phyloP scores from a whole-genome alignment of 208 protist species.

The Phytomonas sp. region DNA sequence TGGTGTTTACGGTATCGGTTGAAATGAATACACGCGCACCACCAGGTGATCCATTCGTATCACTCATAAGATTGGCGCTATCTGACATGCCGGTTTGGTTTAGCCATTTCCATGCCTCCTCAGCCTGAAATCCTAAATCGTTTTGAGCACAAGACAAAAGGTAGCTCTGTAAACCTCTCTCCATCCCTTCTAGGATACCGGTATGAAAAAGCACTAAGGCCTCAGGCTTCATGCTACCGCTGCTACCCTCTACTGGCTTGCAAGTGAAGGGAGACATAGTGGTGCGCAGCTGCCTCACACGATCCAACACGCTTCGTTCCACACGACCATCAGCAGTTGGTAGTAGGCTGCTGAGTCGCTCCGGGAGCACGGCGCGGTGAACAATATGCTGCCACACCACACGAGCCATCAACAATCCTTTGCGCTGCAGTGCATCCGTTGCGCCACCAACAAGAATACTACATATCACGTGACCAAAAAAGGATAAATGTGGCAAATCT shows the following conservation, averaged over 20 bases:
- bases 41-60: background rate
- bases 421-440: conserved; percentile 13
- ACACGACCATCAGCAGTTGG: background rate
- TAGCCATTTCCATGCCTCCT: background rate
- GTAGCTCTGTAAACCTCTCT: background rate
- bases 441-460: conserved; percentile 23
- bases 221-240: background rate
- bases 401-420: conserved; percentile 13
- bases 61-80: background rate
- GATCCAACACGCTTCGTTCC: background rate
- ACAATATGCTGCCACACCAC: conserved; percentile 15
- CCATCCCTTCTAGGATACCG: background rate
- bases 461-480: conserved; percentile 16
- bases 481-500: conserved; percentile 4
- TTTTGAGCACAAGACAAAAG: background rate
- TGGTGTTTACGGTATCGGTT: background rate
- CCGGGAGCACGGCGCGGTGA: conserved; percentile 21
- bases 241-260: background rate
- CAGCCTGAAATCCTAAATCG: background rate
- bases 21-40: background rate
- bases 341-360: conserved; percentile 3
- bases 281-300: background rate
- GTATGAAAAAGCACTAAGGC: background rate
- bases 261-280: background rate
- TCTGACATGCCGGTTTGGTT: background rate